Evolutionary conservation across 2,329 filamentous ascomycete species (phyloP).

Genomic region (Orbilia ellipsospora): DNA sequence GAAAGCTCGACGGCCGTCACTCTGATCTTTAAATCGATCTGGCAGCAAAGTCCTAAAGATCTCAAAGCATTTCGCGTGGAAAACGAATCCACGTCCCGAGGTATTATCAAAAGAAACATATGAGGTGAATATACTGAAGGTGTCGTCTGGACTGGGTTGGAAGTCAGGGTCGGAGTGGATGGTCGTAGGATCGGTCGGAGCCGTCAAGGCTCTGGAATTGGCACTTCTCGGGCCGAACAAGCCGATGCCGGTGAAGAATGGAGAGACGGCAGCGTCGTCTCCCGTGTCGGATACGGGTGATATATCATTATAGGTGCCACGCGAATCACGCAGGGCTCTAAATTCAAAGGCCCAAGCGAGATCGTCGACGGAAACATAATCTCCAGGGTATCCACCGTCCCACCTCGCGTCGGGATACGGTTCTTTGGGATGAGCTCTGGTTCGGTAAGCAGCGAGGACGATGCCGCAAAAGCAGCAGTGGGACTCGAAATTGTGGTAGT

Average conservation of each 20-base stretch:
- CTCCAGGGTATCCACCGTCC: conserved; percentile 52
- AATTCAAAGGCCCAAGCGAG: conserved; percentile 54
- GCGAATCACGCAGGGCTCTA: conserved; percentile 51
- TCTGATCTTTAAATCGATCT: conserved; percentile 44
- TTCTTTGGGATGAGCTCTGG: conserved; percentile 43
- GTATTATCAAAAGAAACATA: conserved; percentile 54
- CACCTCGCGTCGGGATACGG: conserved; percentile 51
- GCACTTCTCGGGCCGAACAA: conserved; percentile 41
- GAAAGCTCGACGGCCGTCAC: conserved; percentile 34
- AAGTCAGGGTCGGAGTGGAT: conserved; percentile 44
- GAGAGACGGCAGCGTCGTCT: conserved; percentile 40
- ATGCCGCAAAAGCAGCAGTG: conserved; percentile 54
- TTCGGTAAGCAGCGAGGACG: conserved; percentile 49
- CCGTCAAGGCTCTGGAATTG: conserved; percentile 47
- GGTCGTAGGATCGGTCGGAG: conserved; percentile 42
- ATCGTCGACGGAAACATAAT: conserved; percentile 47
- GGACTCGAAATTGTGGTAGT: conserved; percentile 52
- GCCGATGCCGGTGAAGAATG: conserved; percentile 52
- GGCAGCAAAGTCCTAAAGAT: conserved; percentile 49
- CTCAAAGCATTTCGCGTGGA: conserved; percentile 53
- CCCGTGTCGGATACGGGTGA: conserved; percentile 30
- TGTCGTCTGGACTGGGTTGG: conserved; percentile 38
- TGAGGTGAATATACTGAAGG: conserved; percentile 51
- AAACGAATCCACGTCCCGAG: conserved; percentile 46
- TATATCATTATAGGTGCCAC: conserved; percentile 45